Conservation (phyloP, 768 basidiomycete genomes). For the Auriscalpium orientale region DNA sequence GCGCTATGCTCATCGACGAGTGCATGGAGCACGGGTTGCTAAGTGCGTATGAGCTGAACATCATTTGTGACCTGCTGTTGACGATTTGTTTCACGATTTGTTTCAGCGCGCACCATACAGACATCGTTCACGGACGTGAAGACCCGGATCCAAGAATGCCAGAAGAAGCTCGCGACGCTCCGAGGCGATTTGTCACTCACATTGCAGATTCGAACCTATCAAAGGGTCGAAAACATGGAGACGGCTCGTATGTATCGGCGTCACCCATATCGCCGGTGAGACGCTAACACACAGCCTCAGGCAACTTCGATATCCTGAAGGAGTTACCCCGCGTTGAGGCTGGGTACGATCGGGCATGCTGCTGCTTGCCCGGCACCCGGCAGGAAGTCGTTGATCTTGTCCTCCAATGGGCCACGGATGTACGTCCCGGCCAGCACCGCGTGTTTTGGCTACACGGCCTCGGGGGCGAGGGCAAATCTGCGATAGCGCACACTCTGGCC, state of each 20-base stretch:
- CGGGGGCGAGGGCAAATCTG: slow-evolving; percentile 32
- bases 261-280: background rate
- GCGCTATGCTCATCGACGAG: background rate
- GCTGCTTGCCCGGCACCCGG: background rate
- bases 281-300: background rate
- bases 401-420: background rate
- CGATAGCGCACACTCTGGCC: slow-evolving; percentile 30
- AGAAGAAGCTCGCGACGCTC: background rate
- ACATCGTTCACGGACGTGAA: background rate
- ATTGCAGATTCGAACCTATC: background rate
- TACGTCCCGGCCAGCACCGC: background rate
- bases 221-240: background rate
- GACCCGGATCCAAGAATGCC: background rate
- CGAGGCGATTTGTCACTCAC: background rate
- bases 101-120: background rate
- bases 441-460: slow-evolving; percentile 25
- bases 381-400: background rate
- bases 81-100: background rate
- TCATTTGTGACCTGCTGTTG: background rate
- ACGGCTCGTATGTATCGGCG: background rate
- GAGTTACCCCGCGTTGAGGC: background rate
- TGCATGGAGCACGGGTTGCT: background rate
- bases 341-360: background rate
- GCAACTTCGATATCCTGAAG: background rate
- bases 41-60: background rate